A percentile compares a stretch with the other conserved stretches of the same genome.
Conservation (phyloP, 2,329 filamentous ascomycete genomes). For the Sporothrix inflata region DNA sequence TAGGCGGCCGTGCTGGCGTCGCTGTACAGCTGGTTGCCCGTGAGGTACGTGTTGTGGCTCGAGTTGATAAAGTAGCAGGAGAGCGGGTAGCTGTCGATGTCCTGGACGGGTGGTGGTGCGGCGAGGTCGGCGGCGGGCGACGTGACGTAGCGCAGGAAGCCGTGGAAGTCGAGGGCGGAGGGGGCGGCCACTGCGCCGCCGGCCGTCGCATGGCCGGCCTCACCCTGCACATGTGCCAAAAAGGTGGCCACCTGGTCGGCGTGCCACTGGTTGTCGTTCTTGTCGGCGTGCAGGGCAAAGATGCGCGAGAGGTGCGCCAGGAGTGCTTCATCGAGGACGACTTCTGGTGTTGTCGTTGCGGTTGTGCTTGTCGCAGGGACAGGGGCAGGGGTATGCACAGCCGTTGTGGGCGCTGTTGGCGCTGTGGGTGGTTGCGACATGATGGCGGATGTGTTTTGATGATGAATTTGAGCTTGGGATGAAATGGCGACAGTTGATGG, state of each 20-base stretch:
- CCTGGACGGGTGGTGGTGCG: slow-evolving; percentile 46
- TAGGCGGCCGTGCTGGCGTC: slow-evolving; percentile 87
- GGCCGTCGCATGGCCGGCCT: slow-evolving; percentile 49
- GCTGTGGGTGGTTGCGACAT: neutral
- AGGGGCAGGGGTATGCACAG: neutral
- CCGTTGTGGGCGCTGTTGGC: neutral
- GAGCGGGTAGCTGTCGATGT: slow-evolving; percentile 71
- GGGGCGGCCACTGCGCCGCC: slow-evolving; percentile 32
- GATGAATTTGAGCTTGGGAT: neutral
- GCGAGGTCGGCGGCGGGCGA: slow-evolving; percentile 51
- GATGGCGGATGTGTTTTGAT: neutral
- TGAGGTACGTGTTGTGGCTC: slow-evolving; percentile 92
- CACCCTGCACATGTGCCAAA: slow-evolving; percentile 51
- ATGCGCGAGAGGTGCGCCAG: slow-evolving; percentile 51
- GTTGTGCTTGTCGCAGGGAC: neutral
- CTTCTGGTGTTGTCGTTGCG: neutral
- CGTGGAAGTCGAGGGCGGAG: slow-evolving; percentile 48
- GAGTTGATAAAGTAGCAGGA: slow-evolving; percentile 93
- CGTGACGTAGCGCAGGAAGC: slow-evolving; percentile 61
- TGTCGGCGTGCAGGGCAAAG: slow-evolving; percentile 50
- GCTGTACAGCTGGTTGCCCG: slow-evolving; percentile 85
- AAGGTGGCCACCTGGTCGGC: slow-evolving; percentile 52
- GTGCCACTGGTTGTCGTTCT: slow-evolving; percentile 49
- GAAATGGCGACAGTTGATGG: neutral
- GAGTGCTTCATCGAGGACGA: slow-evolving; percentile 45